A percentile compares a stretch with the other conserved stretches of the same genome.
These are phyloP conservation scores for Boletus subparvulus DNA, from an alignment of 768 basidiomycete genomes.

Conservation along the genomic window DNA sequence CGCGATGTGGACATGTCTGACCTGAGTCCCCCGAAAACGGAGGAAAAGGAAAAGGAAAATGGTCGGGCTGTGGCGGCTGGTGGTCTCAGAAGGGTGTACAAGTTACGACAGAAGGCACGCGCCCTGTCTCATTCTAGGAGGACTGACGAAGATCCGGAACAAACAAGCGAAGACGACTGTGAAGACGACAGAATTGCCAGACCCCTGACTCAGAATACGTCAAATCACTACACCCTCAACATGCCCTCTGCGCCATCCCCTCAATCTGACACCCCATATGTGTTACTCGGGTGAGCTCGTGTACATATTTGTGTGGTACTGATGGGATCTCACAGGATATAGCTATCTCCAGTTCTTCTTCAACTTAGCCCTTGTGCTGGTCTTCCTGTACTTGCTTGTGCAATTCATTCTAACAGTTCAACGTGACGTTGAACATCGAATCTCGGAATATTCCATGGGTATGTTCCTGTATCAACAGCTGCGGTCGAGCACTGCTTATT, in stretches of 20 bases:
- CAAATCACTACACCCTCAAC: conserved; percentile 83
- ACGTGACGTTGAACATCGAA: conserved; percentile 83
- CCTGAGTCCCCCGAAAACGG: conserved; percentile 54
- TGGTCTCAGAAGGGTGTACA: conserved; percentile 64
- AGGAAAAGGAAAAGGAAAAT: conserved; percentile 41
- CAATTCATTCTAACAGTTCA: conserved; percentile 90
- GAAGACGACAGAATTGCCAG: conserved; percentile 45
- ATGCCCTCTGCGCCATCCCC: conserved; percentile 59
- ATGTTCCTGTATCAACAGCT: conserved; percentile 17
- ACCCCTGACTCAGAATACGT: conserved; percentile 53
- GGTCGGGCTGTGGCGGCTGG: conserved; percentile 60
- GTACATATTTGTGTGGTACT: conserved; percentile 5
- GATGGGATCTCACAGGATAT: conserved; percentile 15
- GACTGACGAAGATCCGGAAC: conserved; percentile 30
- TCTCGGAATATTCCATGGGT: conserved; percentile 90
- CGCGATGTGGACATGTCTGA: conserved; percentile 79
- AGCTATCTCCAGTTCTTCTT: conserved; percentile 96
- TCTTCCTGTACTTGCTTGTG: conserved; percentile 82
- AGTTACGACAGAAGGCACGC: conserved; percentile 53
- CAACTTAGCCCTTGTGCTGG: conserved; percentile 78
- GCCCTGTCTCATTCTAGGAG: conserved; percentile 27
- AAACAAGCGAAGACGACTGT: conserved; percentile 46
- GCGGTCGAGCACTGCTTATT: conserved; percentile 21
- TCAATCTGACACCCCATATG: conserved; percentile 70
- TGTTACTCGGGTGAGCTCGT: conserved; percentile 73